Evolutionary conservation across 768 basidiomycete genomes (phyloP), one percentile per base, ranked within the genome.

Genomic region (Boletus rex-veris): DNA sequence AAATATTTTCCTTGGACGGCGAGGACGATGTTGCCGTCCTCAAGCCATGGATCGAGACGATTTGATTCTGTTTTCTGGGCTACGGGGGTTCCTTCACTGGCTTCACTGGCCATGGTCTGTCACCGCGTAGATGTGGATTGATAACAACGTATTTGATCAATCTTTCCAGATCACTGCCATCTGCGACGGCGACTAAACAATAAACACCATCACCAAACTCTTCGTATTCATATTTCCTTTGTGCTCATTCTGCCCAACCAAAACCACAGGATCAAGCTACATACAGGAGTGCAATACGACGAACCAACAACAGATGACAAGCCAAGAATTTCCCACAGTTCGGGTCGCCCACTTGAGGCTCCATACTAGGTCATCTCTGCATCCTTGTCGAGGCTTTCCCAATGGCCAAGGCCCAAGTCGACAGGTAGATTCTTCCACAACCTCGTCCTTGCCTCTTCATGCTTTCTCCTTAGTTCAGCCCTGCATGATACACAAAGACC

Each of bases 21-120:
- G 9, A 73, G 62, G 41, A 73, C 42, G 41, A 73, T 55, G 41
- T 63, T 70, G 0, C 71, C 71, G n/a, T 72, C 71, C 3, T 69
- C 60, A 11, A 64, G 40, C 70, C 70, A 71, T 10, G 59, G 58
- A 7, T 60, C 45, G 8, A 58, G 58, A 18, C 51, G 52, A 7
- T 59, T 57, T 11, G 33, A 18, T 15, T 24, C 49, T 24, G 33
- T 16, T 35, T 52, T 37, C 21, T 42, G 40, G 30, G 40, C 7
- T 44, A 15, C 12, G n/a, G 52, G 11, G 26, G 40, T 15, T 39
- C 15, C 36, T 33, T 54, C 53, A 7, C 39, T 40, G 19, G 41
- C 0, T 18, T 31, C 43, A 45, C 9, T 7, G 30, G 44, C 19
- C 44, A 45, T 44, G 42, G 31, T 45, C 12, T 5, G 15, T 16